These are phyloP conservation scores for Cystofilobasidium ferigula DNA, from an alignment of 768 basidiomycete species.

Conservation along the genomic window DNA sequence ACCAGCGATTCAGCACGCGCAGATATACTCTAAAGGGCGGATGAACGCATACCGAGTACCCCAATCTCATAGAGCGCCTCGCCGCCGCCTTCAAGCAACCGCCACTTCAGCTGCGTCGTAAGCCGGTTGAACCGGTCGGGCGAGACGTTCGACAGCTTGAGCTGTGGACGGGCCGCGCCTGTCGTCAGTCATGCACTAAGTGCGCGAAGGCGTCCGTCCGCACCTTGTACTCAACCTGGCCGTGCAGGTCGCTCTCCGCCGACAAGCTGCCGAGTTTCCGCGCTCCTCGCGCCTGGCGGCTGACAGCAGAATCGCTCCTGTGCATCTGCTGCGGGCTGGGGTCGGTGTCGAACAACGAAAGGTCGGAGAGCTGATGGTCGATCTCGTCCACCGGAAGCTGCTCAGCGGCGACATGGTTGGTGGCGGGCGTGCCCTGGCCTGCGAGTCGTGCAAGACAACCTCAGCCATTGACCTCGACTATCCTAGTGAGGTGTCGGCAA, in stretches of 20 bases:
- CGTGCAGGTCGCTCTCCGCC: constrained; percentile 26
- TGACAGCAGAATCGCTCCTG: neutral
- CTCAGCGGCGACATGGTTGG: neutral
- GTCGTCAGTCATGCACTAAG: neutral
- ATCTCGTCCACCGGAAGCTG: neutral
- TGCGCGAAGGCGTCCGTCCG: neutral
- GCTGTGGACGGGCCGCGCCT: neutral
- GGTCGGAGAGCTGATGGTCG: neutral
- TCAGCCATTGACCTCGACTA: neutral
- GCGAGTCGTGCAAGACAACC: neutral
- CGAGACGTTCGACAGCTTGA: constrained; percentile 23
- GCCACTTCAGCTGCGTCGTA: constrained; percentile 93
- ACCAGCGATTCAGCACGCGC: no score
- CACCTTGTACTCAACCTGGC: constrained; percentile 31
- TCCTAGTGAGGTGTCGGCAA: neutral
- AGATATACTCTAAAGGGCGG: neutral
- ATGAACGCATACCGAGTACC: constrained; percentile 44
- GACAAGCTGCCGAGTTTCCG: constrained; percentile 15
- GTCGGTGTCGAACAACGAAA: constrained; percentile 4
- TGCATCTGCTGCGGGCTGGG: constrained; percentile 1
- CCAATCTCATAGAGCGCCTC: constrained; percentile 67
- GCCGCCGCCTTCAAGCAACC: constrained; percentile 71
- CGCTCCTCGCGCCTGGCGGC: neutral
- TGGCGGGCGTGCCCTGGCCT: neutral
- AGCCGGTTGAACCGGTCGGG: constrained; percentile 45